These are phyloP conservation scores for Yueomyces sp. DNA, from an alignment of 1,139 yeast species.

Conservation along the genomic window DNA sequence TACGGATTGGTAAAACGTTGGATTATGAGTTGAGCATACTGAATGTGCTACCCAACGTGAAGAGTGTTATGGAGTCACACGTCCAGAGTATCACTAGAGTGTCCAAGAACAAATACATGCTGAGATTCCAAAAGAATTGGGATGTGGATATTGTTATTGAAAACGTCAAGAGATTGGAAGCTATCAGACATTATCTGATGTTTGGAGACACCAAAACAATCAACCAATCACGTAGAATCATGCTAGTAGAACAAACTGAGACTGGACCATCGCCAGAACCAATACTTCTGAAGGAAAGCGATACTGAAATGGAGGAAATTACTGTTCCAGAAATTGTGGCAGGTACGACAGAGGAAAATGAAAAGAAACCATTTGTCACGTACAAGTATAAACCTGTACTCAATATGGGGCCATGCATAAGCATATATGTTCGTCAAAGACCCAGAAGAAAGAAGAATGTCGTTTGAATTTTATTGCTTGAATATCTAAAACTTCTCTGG, in stretches of 20 bases:
- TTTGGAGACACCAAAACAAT: slow-evolving; percentile 3
- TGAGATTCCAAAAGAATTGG: slow-evolving; percentile 20
- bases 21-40: slow-evolving; percentile 12
- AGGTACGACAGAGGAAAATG: slow-evolving; percentile 1
- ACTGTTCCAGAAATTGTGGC: background rate
- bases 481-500: too few species aligned
- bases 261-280: slow-evolving; percentile 2
- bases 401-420: slow-evolving; percentile 17
- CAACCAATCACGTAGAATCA: background rate
- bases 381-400: slow-evolving; percentile 13
- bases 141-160: slow-evolving; percentile 19
- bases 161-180: slow-evolving; percentile 12
- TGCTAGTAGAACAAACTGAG: background rate
- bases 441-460: slow-evolving; percentile 13
- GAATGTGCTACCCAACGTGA: slow-evolving; percentile 5
- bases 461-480: too few species aligned
- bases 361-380: slow-evolving; percentile 15
- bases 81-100: slow-evolving; percentile 14
- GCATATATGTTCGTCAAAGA: slow-evolving; percentile 19
- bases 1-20: slow-evolving; percentile 16
- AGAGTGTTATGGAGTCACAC: slow-evolving; percentile 7
- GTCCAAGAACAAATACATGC: slow-evolving; percentile 14
- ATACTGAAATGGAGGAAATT: background rate
- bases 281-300: slow-evolving; percentile 5
- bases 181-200: slow-evolving; percentile 15